Conservation (phyloP, 768 basidiomycete species). For the Pleurotus pulmonarius region DNA sequence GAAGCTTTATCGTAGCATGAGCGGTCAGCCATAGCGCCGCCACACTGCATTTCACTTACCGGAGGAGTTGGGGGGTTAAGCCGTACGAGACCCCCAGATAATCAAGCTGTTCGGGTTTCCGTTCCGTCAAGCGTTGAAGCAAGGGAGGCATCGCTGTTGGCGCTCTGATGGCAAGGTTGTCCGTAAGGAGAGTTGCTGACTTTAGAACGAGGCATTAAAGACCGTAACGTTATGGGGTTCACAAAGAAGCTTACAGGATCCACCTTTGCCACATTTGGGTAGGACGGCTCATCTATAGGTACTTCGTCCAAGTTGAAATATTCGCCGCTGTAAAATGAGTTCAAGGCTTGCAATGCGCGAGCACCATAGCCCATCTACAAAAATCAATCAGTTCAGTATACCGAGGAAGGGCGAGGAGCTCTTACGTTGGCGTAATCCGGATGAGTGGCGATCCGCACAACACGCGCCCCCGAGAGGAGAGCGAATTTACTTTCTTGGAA, state of each 20-base stretch:
- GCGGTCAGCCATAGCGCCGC: not conserved
- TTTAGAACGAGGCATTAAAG: constrained; percentile 12
- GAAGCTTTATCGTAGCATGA: constrained; percentile 47
- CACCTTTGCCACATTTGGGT: constrained; percentile 54
- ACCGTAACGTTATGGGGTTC: not conserved
- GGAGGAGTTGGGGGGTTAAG: constrained; percentile 78
- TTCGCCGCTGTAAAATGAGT: constrained; percentile 91
- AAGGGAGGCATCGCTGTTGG: constrained; percentile 86
- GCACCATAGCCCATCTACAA: constrained; percentile 94
- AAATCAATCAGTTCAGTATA: constrained; percentile 7
- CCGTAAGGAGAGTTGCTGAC: constrained; percentile 61
- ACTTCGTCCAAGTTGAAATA: constrained; percentile 83
- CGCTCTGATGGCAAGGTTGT: constrained; percentile 70
- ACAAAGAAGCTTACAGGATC: constrained; percentile 31
- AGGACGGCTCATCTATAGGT: constrained; percentile 43
- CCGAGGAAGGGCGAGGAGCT: constrained; percentile 9
- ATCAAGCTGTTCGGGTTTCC: constrained; percentile 86
- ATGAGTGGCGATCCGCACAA: constrained; percentile 93
- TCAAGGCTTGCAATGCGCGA: constrained; percentile 80
- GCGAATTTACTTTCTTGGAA: constrained; percentile 97
- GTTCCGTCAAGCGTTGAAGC: constrained; percentile 84
- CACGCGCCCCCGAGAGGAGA: constrained; percentile 80
- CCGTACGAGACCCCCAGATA: constrained; percentile 98
- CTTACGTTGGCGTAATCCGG: constrained; percentile 90
- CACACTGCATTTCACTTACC: constrained; percentile 33